Evolutionary conservation across 192 early-diverging fungal genomes (phyloP).

Genomic region (Podila epigama): DNA sequence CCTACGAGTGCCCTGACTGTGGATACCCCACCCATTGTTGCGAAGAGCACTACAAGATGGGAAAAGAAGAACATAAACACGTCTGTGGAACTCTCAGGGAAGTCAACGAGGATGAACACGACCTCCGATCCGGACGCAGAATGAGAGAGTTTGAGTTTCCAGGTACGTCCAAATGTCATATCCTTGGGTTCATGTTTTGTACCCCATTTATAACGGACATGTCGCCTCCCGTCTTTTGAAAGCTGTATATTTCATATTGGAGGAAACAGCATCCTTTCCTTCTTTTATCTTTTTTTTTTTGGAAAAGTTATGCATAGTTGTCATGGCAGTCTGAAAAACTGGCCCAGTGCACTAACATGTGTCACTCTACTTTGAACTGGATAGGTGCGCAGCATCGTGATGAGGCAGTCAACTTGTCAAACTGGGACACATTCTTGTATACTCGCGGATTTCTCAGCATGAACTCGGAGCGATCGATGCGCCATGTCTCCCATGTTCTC

Average conservation of each 20-base stretch:
- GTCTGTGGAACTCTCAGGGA: slow-evolving; percentile 68
- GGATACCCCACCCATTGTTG: slow-evolving; percentile 84
- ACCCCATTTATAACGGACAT: background rate
- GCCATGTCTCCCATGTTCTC: slow-evolving; percentile 80
- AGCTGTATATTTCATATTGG: too few species aligned
- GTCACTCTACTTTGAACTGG: background rate
- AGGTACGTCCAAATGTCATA: slow-evolving; percentile 37
- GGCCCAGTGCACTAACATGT: background rate
- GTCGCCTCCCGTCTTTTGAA: too few species aligned
- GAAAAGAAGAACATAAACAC: slow-evolving; percentile 61
- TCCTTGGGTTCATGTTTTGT: background rate
- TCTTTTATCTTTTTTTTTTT: background rate
- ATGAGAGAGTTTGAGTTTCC: slow-evolving; percentile 86
- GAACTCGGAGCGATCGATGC: slow-evolving; percentile 73
- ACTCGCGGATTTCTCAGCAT: slow-evolving; percentile 80
- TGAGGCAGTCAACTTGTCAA: slow-evolving; percentile 77
- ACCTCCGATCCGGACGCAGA: slow-evolving; percentile 75
- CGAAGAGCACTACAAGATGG: slow-evolving; percentile 70
- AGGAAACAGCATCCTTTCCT: background rate
- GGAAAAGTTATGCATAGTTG: too few species aligned
- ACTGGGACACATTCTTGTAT: slow-evolving; percentile 82
- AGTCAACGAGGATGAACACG: slow-evolving; percentile 81
- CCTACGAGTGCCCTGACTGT: slow-evolving; percentile 78
- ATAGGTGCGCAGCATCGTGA: slow-evolving; percentile 69
- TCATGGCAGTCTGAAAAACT: background rate